Evolutionary conservation across 169 alveolate species (phyloP).

Genomic region (Eimeria sp.): DNA sequence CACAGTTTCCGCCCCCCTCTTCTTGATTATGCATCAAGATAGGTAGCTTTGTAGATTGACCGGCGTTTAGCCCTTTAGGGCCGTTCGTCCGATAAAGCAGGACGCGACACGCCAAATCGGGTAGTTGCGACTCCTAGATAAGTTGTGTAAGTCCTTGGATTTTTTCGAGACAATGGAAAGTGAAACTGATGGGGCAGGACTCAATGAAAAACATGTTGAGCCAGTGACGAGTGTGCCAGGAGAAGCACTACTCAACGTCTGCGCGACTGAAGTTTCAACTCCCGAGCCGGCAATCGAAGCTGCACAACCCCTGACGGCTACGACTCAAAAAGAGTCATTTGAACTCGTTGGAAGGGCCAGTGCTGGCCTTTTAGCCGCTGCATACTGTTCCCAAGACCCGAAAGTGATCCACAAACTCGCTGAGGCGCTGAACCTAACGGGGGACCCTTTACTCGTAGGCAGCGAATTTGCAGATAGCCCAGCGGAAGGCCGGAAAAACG

Average conservation of each 20-base stretch:
- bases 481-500: neutral
- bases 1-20: neutral
- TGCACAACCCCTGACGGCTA: neutral
- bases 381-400: conserved; percentile 27
- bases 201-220: neutral
- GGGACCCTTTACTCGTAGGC: neutral
- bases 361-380: conserved; percentile 16
- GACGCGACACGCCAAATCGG: neutral
- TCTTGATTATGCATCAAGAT: neutral
- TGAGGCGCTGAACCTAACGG: neutral
- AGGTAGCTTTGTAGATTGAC: neutral
- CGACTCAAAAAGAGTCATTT: conserved; percentile 17
- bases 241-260: neutral
- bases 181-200: neutral
- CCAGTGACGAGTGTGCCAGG: neutral
- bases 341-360: conserved; percentile 3
- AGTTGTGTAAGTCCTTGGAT: neutral
- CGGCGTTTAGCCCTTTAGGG: neutral
- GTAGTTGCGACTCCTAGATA: neutral
- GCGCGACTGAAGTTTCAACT: neutral
- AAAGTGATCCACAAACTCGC: neutral
- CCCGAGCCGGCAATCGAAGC: neutral
- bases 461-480: neutral
- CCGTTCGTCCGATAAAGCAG: no score
- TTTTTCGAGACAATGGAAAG: no score